Evolutionary conservation across 805 yeast species (phyloP), one percentile per base, ranked within the genome.

Genomic region (Saccharomyces eubayanus): DNA sequence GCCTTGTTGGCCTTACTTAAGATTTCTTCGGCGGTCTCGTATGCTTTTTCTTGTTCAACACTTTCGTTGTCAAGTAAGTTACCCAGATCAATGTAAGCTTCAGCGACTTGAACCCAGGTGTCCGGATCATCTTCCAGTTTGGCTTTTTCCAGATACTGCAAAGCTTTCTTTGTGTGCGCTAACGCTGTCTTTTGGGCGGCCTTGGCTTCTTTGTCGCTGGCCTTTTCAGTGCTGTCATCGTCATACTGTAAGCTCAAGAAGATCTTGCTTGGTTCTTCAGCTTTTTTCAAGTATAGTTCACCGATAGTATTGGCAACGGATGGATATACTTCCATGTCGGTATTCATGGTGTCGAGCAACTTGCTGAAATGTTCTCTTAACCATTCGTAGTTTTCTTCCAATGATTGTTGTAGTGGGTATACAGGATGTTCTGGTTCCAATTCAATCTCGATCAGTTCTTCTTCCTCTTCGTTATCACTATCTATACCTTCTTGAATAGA

Each of bases 51-150:
- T 71, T 89, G 96, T 46, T 84, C 86, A 31, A 73, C 71, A 51
- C 85, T 76, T 28, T 85, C 89, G 28, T 80, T 72, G 8, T 84
- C 87, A 56, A 78, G 75, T 50, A 90, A 66, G 61, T 90, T 91
- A 14, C 91, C 97, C 59, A 87, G 72, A 14, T 86, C 80, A 36
- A 92, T 88, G 62, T 81, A 74, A 1, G 96, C 91, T 68, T 92
- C 98, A 0, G 97, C 96, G 48, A 87, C 77, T 63, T 82, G 80
- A 11, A 84, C 96, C 88, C 92, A 86, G 5, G 86, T 76, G 55
- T 84, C 85, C 0, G 96, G 95, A 45, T 85, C 89, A 48, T 84
- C 87, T 20, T 81, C 83, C 50, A 82, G 82, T 66, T 84, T 80
- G 0, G 90, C 85, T 52, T 74, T 70, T 52, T 74, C 69, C 52